Percentiles rank a stretch among this genome's conserved stretches.
These are phyloP conservation scores for Suaeda aralocaspica DNA, from an alignment of 148 eudicot species.

Conservation along the genomic window DNA sequence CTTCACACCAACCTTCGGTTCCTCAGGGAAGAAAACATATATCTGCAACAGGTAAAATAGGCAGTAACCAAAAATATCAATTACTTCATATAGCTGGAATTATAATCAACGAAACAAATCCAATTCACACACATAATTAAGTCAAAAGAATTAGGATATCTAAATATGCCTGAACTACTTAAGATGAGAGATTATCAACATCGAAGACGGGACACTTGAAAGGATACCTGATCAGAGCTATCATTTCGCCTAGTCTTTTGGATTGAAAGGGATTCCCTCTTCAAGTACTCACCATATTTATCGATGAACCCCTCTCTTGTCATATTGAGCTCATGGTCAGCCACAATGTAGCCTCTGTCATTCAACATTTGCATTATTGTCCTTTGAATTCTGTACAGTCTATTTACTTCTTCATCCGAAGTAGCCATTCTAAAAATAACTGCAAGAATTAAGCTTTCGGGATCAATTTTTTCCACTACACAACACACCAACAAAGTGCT, in stretches of 20 bases:
- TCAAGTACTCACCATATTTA: conserved; percentile 63
- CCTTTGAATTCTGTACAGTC: conserved; percentile 53
- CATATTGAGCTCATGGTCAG: conserved; percentile 57
- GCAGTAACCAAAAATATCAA: neutral
- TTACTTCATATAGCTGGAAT: neutral
- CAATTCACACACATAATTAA: neutral
- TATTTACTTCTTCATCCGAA: conserved; percentile 56
- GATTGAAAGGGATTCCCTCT: conserved; percentile 65
- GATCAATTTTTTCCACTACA: too few species aligned
- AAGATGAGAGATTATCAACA: neutral
- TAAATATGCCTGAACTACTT: neutral
- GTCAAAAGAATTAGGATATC: neutral
- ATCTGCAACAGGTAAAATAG: conserved; percentile 42
- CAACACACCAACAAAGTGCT: too few species aligned
- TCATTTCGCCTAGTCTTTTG: conserved; percentile 45
- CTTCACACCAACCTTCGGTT: conserved; percentile 83
- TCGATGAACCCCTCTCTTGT: conserved; percentile 43
- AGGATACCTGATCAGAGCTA: conserved; percentile 56
- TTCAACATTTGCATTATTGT: conserved; percentile 69
- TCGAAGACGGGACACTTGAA: neutral
- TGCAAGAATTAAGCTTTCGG: too few species aligned
- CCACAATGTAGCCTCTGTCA: conserved; percentile 62
- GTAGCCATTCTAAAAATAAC: conserved; percentile 26
- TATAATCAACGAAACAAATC: neutral
- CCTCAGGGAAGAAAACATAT: conserved; percentile 79